Evolutionary conservation across 345 rosid species (phyloP).

Genomic region (Populus pruinosa): DNA sequence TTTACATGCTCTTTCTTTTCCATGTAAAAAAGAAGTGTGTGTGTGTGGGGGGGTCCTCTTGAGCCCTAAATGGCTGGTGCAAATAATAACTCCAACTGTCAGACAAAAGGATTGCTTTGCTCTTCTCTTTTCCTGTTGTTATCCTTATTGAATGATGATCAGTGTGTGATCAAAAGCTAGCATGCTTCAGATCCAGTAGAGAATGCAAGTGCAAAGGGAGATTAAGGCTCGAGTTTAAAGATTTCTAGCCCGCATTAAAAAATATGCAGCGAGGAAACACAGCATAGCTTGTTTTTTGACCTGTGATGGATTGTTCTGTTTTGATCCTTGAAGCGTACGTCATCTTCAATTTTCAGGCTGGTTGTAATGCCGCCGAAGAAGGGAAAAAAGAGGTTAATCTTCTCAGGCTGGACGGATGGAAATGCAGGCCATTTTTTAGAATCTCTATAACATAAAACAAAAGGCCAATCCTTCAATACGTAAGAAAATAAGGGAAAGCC

Average conservation of each 20-base stretch:
- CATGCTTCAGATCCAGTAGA: not conserved
- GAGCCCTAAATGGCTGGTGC: constrained; percentile 9
- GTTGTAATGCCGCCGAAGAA: too few relatives aligned
- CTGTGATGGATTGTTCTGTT: not conserved
- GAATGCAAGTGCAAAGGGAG: not conserved
- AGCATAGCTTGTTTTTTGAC: not conserved
- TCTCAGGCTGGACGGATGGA: too few relatives aligned
- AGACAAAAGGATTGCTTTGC: not conserved
- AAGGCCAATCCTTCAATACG: too few relatives aligned
- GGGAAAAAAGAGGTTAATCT: too few relatives aligned
- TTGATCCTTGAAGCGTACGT: too few relatives aligned
- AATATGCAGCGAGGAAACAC: not conserved
- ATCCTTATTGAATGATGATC: not conserved
- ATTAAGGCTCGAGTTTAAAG: not conserved
- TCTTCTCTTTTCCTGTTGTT: not conserved
- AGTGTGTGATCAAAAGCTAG: not conserved
- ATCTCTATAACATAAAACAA: not conserved
- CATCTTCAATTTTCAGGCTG: too few relatives aligned
- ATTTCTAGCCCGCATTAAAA: too few relatives aligned
- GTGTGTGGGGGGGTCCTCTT: constrained; percentile 17
- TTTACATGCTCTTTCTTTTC: constrained; percentile 1
- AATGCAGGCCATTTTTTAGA: not conserved
- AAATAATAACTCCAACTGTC: constrained; percentile 20
- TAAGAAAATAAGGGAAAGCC: not conserved
- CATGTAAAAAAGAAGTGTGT: not conserved